Percentiles rank a stretch among this genome's conserved stretches.
Conservation (phyloP, 345 rosid genomes). For the Pistacia integerrima region DNA sequence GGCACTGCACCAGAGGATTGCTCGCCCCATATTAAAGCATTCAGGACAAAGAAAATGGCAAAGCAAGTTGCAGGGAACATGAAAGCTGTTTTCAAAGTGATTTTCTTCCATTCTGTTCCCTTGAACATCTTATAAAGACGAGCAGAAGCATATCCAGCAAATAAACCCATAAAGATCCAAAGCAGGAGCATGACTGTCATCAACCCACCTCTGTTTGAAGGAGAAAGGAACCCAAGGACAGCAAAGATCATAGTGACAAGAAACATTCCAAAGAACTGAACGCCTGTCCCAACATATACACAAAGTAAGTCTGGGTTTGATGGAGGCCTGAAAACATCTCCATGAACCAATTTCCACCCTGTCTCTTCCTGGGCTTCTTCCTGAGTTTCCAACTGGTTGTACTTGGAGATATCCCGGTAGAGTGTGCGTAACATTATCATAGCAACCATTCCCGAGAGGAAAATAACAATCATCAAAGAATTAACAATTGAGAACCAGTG, state of each 20-base stretch:
- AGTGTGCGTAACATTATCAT: conserved; percentile 96
- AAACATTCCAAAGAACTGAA: conserved; percentile 86
- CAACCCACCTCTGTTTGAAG: conserved; percentile 88
- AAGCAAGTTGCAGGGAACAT: conserved; percentile 73
- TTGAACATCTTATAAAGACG: conserved; percentile 81
- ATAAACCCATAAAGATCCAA: conserved; percentile 93
- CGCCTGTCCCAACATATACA: conserved; percentile 88
- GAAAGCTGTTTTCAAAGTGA: conserved; percentile 69
- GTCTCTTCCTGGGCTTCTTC: conserved; percentile 96
- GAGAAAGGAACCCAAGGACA: conserved; percentile 85
- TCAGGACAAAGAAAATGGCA: conserved; percentile 70
- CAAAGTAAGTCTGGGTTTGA: conserved; percentile 71
- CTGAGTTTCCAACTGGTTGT: conserved; percentile 92
- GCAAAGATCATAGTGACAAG: conserved; percentile 92
- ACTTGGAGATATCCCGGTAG: conserved; percentile 86
- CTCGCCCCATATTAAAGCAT: conserved; percentile 91
- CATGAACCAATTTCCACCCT: conserved; percentile 93
- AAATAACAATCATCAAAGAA: conserved; percentile 91
- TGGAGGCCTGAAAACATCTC: conserved; percentile 92
- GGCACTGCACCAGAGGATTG: conserved; percentile 95
- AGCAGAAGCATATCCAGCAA: conserved; percentile 77
- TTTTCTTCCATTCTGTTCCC: conserved; percentile 90
- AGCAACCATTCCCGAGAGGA: conserved; percentile 98
- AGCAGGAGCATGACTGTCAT: conserved; percentile 91
- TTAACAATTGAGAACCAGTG: conserved; percentile 96